A percentile compares a stretch with the other conserved stretches of the same genome.
Evolutionary conservation across 73 alveolate genomes (phyloP).

Genomic region (Paraurostyla sp.): DNA sequence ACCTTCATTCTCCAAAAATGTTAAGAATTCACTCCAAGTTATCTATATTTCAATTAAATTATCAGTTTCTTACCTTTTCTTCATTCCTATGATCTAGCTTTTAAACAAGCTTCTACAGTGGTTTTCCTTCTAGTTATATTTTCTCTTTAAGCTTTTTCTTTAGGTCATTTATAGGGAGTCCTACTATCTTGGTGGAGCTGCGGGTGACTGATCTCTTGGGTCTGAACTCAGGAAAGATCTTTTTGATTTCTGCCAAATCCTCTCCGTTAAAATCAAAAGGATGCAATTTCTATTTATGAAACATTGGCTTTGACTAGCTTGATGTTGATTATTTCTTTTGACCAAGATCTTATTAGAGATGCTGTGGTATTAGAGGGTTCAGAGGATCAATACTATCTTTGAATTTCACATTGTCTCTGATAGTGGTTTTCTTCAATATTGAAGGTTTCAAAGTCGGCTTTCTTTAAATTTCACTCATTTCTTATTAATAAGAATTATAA

Average conservation of each 20-base stretch:
- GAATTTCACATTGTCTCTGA: neutral
- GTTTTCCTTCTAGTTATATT: conserved; percentile 40
- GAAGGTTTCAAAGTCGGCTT: neutral
- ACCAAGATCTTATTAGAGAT: neutral
- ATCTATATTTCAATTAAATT: conserved; percentile 14
- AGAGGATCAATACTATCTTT: neutral
- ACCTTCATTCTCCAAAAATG: conserved; percentile 73
- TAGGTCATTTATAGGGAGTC: conserved; percentile 9
- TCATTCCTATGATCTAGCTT: conserved; percentile 70
- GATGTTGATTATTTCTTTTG: neutral
- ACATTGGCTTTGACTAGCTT: conserved; percentile 35
- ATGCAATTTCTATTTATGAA: conserved; percentile 48
- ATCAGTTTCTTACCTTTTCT: conserved; percentile 41
- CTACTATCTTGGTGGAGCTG: conserved; percentile 31
- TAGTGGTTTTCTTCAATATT: conserved; percentile 14
- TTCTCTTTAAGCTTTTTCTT: conserved; percentile 55
- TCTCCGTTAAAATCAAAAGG: conserved; percentile 63
- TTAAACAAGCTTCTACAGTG: conserved; percentile 33
- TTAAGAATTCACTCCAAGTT: conserved; percentile 72
- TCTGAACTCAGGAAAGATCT: conserved; percentile 58
- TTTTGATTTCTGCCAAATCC: conserved; percentile 57
- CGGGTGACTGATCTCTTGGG: conserved; percentile 41
- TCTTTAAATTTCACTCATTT: neutral
- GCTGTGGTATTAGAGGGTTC: neutral
- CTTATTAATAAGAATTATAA: no score